Conservation (phyloP, 2,329 filamentous ascomycete genomes). For the Pseudopithomyces maydicus region DNA sequence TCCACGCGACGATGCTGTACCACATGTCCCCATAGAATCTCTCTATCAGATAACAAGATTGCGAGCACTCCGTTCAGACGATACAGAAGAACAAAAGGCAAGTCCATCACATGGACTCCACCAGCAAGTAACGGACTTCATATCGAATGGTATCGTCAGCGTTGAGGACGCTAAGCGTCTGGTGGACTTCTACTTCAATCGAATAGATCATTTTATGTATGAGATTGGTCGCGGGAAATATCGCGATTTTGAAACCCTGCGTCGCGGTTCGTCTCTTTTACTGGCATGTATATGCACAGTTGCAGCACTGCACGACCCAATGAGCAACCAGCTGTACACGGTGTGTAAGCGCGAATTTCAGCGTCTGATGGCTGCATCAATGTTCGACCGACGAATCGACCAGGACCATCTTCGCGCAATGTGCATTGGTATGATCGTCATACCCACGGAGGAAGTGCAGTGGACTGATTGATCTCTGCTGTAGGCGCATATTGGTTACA, state of each 20-base stretch:
- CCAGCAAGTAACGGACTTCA: conserved; percentile 50
- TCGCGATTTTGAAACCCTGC: conserved; percentile 52
- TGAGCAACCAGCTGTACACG: conserved; percentile 57
- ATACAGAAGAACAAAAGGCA: conserved; percentile 45
- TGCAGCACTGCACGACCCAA: conserved; percentile 63
- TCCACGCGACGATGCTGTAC: conserved; percentile 32
- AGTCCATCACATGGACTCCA: conserved; percentile 8
- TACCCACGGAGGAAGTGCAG: neutral
- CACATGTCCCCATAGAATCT: conserved; percentile 51
- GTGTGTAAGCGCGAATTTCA: conserved; percentile 64
- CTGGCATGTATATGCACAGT: conserved; percentile 63
- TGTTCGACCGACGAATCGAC: conserved; percentile 63
- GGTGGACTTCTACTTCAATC: conserved; percentile 48
- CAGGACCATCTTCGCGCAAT: conserved; percentile 64
- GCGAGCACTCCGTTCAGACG: conserved; percentile 39
- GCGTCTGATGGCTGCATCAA: conserved; percentile 60
- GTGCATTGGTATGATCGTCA: conserved; percentile 48
- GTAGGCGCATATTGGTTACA: conserved; percentile 65
- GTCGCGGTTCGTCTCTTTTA: conserved; percentile 60
- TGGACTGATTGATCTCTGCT: neutral
- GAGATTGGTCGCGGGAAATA: conserved; percentile 52
- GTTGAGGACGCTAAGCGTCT: conserved; percentile 50
- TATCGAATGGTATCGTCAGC: conserved; percentile 55
- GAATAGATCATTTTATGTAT: conserved; percentile 56
- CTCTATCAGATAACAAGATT: conserved; percentile 56